Evolutionary conservation across 2,329 filamentous ascomycete genomes (phyloP).

Genomic region (Pseudocercospora cruenta): DNA sequence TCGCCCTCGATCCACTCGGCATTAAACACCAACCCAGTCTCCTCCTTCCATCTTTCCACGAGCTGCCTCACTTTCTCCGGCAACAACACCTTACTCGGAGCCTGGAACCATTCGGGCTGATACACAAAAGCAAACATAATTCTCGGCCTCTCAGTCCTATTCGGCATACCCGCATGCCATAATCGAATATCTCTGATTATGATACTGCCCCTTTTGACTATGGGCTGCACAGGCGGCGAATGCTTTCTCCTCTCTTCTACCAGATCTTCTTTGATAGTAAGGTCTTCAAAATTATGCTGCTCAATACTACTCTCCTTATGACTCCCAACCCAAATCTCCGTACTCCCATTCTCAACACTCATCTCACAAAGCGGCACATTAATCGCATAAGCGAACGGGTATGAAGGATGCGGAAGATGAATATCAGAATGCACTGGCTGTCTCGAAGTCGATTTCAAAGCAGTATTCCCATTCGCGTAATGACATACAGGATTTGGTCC

Average conservation of each 20-base stretch:
- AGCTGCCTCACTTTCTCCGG: conserved; percentile 21
- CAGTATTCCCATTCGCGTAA: conserved; percentile 63
- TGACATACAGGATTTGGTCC: conserved; percentile 54
- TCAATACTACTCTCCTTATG: conserved; percentile 44
- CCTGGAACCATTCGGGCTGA: conserved; percentile 53
- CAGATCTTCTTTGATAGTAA: conserved; percentile 50
- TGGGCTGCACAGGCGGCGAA: conserved; percentile 55
- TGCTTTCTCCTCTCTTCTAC: conserved; percentile 45
- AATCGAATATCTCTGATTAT: conserved; percentile 63
- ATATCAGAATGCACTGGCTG: conserved; percentile 65
- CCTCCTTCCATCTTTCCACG: conserved; percentile 22
- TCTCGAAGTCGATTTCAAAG: conserved; percentile 49
- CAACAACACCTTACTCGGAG: conserved; percentile 26
- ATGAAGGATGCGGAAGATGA: conserved; percentile 59
- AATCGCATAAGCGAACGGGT: conserved; percentile 60
- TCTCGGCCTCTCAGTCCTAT: conserved; percentile 47
- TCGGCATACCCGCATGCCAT: conserved; percentile 69
- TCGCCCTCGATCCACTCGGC: conserved; percentile 28
- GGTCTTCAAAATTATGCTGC: conserved; percentile 55
- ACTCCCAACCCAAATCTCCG: conserved; percentile 64
- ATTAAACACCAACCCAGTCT: conserved; percentile 26
- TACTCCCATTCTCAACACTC: conserved; percentile 58
- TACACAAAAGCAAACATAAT: conserved; percentile 47
- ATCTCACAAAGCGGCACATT: conserved; percentile 59
- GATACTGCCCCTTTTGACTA: conserved; percentile 58